Evolutionary conservation across 805 yeast genomes (phyloP).

Genomic region (Barnettozyma sp.): DNA sequence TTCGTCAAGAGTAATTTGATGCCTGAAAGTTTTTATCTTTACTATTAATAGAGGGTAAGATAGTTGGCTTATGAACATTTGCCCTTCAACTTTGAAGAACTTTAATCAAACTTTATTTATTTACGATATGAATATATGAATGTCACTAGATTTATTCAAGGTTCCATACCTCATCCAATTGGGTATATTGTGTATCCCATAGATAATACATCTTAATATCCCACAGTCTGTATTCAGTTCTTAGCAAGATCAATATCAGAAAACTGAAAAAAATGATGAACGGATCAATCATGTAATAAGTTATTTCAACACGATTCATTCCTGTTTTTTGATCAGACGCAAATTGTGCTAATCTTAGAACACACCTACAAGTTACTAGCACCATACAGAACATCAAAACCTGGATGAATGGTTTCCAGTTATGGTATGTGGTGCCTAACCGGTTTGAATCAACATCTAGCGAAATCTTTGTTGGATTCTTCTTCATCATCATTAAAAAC

Average conservation of each 20-base stretch:
- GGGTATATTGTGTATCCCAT: too few species aligned
- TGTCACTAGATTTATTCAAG: too few species aligned
- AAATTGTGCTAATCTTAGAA: slow-evolving; percentile 4
- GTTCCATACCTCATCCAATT: too few species aligned
- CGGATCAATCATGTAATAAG: slow-evolving; percentile 5
- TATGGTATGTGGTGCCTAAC: neutral
- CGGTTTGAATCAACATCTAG: neutral
- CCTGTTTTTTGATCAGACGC: neutral
- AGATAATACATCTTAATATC: neutral
- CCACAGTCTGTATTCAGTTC: slow-evolving; percentile 6
- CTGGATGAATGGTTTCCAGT: neutral
- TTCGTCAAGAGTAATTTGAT: too few species aligned
- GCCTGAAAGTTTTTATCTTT: too few species aligned
- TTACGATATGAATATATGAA: too few species aligned
- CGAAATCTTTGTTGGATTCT: neutral
- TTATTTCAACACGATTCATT: neutral
- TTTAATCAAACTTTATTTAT: too few species aligned
- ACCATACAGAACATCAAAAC: neutral
- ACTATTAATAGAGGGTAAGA: too few species aligned
- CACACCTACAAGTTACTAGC: slow-evolving; percentile 4
- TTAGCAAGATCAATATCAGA: neutral
- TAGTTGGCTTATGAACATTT: too few species aligned
- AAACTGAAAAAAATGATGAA: neutral
- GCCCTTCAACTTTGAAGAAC: too few species aligned
- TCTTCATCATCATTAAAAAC: slow-evolving; percentile 1